phyloP scores from a whole-genome alignment of 2,329 filamentous ascomycete genomes.

The Leptographium wingfieldii region DNA sequence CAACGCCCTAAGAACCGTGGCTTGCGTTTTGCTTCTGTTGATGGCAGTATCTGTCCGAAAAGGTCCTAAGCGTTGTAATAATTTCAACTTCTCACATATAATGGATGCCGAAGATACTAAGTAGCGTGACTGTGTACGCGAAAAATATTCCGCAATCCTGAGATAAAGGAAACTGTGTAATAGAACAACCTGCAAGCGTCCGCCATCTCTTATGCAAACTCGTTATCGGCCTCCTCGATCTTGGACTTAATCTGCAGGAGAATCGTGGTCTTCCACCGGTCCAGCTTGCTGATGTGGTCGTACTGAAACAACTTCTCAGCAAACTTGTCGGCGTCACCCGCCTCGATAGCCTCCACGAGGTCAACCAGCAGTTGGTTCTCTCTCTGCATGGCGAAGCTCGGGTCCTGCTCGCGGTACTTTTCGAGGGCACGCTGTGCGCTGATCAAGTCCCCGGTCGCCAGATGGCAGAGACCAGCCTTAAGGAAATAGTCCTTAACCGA shows the following conservation, averaged over 20 bases:
- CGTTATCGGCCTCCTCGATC: constrained; percentile 47
- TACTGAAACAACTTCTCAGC: constrained; percentile 79
- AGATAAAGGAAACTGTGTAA: background rate
- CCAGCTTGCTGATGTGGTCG: constrained; percentile 84
- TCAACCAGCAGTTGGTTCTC: constrained; percentile 75
- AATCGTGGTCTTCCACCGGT: constrained; percentile 93
- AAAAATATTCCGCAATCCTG: background rate
- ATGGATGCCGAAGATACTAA: too few species aligned
- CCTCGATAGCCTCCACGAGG: constrained; percentile 61
- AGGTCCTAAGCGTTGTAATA: too few species aligned
- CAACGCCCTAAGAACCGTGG: too few species aligned
- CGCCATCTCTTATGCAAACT: constrained; percentile 19
- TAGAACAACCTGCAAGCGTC: background rate
- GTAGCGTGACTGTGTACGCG: background rate
- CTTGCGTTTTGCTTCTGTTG: too few species aligned
- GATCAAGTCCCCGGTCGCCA: constrained; percentile 62
- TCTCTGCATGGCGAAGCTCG: constrained; percentile 60
- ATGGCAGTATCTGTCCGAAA: too few species aligned
- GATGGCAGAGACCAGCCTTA: constrained; percentile 84
- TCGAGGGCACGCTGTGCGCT: constrained; percentile 69
- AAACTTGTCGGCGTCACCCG: constrained; percentile 70
- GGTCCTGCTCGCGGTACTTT: constrained; percentile 68
- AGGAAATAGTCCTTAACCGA: constrained; percentile 92
- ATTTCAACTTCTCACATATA: too few species aligned
- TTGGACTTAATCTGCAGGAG: constrained; percentile 70